Base-by-base conservation (phyloP, 495 filamentous ascomycete genomes). In the Amniculicola lignicola region DNA sequence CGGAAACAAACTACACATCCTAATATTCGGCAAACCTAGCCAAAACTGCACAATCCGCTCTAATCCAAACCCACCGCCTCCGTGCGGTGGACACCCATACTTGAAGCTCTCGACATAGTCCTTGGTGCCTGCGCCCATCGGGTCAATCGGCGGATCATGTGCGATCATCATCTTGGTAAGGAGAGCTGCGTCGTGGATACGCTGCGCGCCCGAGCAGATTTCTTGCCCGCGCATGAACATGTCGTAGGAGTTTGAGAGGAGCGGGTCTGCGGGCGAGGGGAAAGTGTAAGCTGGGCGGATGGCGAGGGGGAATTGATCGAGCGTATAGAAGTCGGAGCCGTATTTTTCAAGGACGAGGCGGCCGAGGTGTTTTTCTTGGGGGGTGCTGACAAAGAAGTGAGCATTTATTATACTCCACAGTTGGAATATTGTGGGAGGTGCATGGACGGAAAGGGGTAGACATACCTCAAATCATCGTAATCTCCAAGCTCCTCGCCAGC, bases 191-290 rank as follows among this genome's bases (percentile, higher is more conserved):
- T 86, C 70, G 77, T 95, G 78, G 64, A 95, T 85, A 72, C 89
- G 87, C 76, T 95, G 89, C 23, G 88, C 89, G 45, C 90, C 90
- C 11, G 82, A 87, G 72, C 91, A 81, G 68, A 94, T 90, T 72
- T 92, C 90, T 72, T 95, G 88, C 16, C 88, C 88, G 60, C 90
- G 84, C 86, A 95, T 87, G 78, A 94, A 91, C 77, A 96, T 89
- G 73, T 95, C 90, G 75, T 89, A 96, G 4, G 84, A 86, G 72
- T 94, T 92, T 45, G 82, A 87, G 63, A 89, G 79, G 24, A 76
- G 75, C 52, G 83, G 75, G 43, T 77, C 57, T 5, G 48, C 59
- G 7, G 84, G 79, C 67, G 87, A 84, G 51, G 85, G 82, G 78
- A 90, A 88, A 67, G 90, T 89, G 72, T 95, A 96, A 76, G 95